A percentile compares a stretch with the other conserved stretches of the same genome.
These are phyloP conservation scores for Ailanthus altissimus DNA, from an alignment of 345 rosid species.

Conservation along the genomic window DNA sequence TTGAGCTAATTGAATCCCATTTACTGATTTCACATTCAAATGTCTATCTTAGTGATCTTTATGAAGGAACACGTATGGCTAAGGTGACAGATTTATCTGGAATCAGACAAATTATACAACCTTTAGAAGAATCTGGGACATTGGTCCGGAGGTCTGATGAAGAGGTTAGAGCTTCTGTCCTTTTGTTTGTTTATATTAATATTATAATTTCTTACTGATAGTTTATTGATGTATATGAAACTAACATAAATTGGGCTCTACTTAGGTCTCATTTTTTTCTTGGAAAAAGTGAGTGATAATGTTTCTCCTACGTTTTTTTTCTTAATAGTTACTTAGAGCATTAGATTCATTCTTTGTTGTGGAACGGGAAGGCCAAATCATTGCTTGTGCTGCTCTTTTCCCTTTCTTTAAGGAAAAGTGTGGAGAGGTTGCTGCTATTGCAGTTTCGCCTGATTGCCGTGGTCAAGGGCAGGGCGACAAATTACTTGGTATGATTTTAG, in stretches of 20 bases:
- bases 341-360: constrained; percentile 66
- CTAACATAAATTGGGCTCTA: neutral
- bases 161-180: constrained; percentile 51
- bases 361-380: constrained; percentile 93
- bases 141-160: constrained; percentile 70
- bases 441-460: constrained; percentile 86
- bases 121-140: constrained; percentile 72
- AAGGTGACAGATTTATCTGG: constrained; percentile 67
- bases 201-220: neutral
- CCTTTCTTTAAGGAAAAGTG: constrained; percentile 78
- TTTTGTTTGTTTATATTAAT: constrained; percentile 14
- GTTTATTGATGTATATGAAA: neutral
- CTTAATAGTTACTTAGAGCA: constrained; percentile 59
- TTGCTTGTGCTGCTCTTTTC: constrained; percentile 92
- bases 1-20: constrained; percentile 9
- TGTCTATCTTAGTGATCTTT: constrained; percentile 61
- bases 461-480: constrained; percentile 99
- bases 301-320: constrained; percentile 17
- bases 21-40: constrained; percentile 20
- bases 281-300: too few species aligned
- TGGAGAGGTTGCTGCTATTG: constrained; percentile 94
- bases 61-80: constrained; percentile 89
- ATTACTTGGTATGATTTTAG: constrained; percentile 62
- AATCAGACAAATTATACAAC: constrained; percentile 68
- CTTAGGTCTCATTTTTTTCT: neutral